A percentile compares a stretch with the other conserved stretches of the same genome.
Conservation (phyloP, 805 yeast genomes). For the Nakazawaea peltata region DNA sequence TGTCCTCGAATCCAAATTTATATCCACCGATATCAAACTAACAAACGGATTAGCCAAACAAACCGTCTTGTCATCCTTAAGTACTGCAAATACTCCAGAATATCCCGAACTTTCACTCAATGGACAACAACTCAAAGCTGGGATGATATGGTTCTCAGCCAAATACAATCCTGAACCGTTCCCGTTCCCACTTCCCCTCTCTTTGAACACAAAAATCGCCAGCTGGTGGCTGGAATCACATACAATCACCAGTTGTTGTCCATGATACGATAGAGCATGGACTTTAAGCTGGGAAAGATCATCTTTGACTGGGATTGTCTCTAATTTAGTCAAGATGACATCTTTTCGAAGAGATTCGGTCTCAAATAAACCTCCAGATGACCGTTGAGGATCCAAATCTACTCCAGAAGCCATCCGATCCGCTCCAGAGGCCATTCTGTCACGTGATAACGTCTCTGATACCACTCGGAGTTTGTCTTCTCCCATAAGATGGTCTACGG, state of each 20-base stretch:
- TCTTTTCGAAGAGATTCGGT: constrained; percentile 46
- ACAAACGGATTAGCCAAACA: constrained; percentile 50
- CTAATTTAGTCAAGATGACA: constrained; percentile 58
- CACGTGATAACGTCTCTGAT: constrained; percentile 32
- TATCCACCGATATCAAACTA: constrained; percentile 32
- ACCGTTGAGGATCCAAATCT: constrained; percentile 14
- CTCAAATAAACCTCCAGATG: constrained; percentile 22
- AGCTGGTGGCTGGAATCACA: no score
- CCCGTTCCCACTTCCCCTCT: no score
- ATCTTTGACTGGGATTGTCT: constrained; percentile 28
- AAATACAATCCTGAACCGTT: constrained; percentile 12
- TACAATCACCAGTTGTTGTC: constrained; percentile 61
- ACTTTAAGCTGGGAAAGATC: constrained; percentile 25
- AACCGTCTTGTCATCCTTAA: constrained; percentile 27
- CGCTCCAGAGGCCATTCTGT: constrained; percentile 36
- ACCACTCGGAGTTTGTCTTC: constrained; percentile 23
- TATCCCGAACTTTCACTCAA: constrained; percentile 23
- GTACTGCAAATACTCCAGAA: constrained; percentile 37
- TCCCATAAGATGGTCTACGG: constrained; percentile 9
- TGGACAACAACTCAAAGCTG: constrained; percentile 28
- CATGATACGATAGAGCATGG: constrained; percentile 33
- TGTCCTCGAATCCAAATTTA: constrained; percentile 18
- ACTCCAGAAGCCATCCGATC: constrained; percentile 21
- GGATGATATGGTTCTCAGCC: constrained; percentile 4
- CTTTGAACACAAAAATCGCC: constrained; percentile 41